phyloP scores from a whole-genome alignment of 192 early-diverging fungal species.

The Spizellomyces punctatus region DNA sequence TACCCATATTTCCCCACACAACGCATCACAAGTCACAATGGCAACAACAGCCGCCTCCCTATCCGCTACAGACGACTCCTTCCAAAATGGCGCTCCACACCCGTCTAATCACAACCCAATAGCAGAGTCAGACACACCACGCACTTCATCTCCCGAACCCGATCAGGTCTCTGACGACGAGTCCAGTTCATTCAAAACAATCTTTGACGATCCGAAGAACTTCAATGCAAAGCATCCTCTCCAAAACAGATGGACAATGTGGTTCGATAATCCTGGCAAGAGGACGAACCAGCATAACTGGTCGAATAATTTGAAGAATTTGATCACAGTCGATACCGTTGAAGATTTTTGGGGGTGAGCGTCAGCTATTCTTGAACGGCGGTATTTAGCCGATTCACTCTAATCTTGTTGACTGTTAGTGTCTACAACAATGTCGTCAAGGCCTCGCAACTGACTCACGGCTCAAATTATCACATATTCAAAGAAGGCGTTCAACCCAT shows the following conservation, averaged over 20 bases:
- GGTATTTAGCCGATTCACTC: not conserved
- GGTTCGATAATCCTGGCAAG: conserved; percentile 88
- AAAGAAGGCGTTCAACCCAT: conserved; percentile 87
- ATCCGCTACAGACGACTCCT: not conserved
- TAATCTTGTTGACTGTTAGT: conserved; percentile 31
- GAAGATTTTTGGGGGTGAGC: conserved; percentile 97
- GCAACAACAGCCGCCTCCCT: not conserved
- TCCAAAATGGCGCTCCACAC: too few species aligned
- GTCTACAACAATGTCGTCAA: conserved; percentile 88
- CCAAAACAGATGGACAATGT: conserved; percentile 88
- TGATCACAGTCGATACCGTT: conserved; percentile 90
- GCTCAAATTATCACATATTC: conserved; percentile 94
- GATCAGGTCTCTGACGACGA: conserved; percentile 19
- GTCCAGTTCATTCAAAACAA: conserved; percentile 13
- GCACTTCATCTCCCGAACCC: not conserved
- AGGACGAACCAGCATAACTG: conserved; percentile 76
- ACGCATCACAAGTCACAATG: not conserved
- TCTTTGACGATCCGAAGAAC: conserved; percentile 55
- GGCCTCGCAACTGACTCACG: conserved; percentile 68
- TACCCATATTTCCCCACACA: not conserved
- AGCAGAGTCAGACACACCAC: not conserved
- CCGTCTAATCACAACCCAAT: too few species aligned
- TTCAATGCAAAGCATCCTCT: conserved; percentile 89
- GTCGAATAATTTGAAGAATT: conserved; percentile 81
- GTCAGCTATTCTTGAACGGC: conserved; percentile 5